A percentile compares a stretch with the other conserved stretches of the same genome.
phyloP scores from a whole-genome alignment of 208 protist genomes.

The Leishmania martiniquensis region DNA sequence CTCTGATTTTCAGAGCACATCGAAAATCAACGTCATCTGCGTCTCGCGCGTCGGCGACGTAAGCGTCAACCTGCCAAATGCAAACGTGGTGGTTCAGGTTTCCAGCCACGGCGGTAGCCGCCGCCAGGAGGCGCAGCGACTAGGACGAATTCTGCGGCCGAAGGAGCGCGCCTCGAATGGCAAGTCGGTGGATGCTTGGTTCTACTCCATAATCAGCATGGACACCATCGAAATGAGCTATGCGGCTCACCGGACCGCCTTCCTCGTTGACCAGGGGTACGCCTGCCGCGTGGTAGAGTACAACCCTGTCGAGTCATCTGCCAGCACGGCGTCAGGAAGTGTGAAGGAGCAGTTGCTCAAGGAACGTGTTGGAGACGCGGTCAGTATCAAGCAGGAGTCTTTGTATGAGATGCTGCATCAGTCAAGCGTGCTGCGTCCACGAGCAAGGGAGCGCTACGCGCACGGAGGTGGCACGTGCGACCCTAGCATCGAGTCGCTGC shows the following conservation, averaged over 20 bases:
- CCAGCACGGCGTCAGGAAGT: not conserved
- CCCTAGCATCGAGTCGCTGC: constrained; percentile 26
- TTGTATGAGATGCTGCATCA: constrained; percentile 42
- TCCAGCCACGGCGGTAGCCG: constrained; percentile 97
- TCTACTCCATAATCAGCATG: constrained; percentile 98
- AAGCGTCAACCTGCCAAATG: constrained; percentile 98
- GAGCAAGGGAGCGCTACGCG: not conserved
- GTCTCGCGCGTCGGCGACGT: constrained; percentile 98
- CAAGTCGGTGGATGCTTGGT: constrained; percentile 97
- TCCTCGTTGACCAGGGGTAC: constrained; percentile 97
- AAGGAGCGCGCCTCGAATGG: constrained; percentile 82
- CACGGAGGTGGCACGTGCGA: not conserved
- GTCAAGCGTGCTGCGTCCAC: constrained; percentile 20
- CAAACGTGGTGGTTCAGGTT: constrained; percentile 99
- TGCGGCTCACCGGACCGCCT: constrained; percentile 97
- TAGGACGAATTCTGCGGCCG: constrained; percentile 96
- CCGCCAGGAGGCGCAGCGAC: constrained; percentile 96
- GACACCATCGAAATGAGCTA: constrained; percentile 98
- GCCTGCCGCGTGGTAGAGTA: constrained; percentile 84
- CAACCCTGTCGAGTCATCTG: constrained; percentile 23
- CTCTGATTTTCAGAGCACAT: constrained; percentile 92
- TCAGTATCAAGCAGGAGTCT: constrained; percentile 79
- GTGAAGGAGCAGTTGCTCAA: constrained; percentile 27
- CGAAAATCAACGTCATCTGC: constrained; percentile 95
- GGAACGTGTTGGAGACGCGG: constrained; percentile 57